These are phyloP conservation scores for Cladorrhinum sp. DNA, from an alignment of 2,329 filamentous ascomycete species.

Conservation along the genomic window DNA sequence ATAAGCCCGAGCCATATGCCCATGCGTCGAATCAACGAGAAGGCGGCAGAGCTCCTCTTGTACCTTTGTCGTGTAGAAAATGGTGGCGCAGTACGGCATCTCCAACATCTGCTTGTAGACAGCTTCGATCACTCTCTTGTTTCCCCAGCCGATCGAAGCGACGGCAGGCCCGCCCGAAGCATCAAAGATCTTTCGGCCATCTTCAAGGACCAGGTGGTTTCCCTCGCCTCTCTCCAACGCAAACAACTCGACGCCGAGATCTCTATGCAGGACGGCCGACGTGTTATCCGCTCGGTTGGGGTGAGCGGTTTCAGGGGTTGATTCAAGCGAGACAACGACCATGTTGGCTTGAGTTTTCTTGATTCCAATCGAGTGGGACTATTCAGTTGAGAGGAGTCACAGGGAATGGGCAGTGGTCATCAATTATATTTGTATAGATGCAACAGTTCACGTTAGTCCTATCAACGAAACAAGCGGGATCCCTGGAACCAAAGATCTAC, in stretches of 20 bases:
- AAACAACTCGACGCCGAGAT: conserved; percentile 35
- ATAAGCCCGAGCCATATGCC: conserved; percentile 38
- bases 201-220: conserved; percentile 38
- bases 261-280: conserved; percentile 40
- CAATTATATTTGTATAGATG: neutral
- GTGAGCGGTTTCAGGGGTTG: neutral
- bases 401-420: neutral
- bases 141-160: conserved; percentile 45
- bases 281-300: neutral
- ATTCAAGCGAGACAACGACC: conserved; percentile 22
- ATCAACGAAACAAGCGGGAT: neutral
- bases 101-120: conserved; percentile 39
- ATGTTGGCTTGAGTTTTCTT: conserved; percentile 14
- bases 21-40: conserved; percentile 37
- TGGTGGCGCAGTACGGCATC: conserved; percentile 42
- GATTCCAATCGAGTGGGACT: neutral
- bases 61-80: conserved; percentile 40
- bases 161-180: conserved; percentile 46
- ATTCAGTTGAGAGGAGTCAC: neutral
- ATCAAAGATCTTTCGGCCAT: conserved; percentile 43
- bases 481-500: neutral
- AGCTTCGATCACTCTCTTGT: conserved; percentile 40
- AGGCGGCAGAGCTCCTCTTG: conserved; percentile 40
- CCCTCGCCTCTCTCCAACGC: conserved; percentile 35
- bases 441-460: neutral